These are phyloP conservation scores for Phytophthora agathidicida DNA, from an alignment of 352 stramenopile species.

Conservation along the genomic window DNA sequence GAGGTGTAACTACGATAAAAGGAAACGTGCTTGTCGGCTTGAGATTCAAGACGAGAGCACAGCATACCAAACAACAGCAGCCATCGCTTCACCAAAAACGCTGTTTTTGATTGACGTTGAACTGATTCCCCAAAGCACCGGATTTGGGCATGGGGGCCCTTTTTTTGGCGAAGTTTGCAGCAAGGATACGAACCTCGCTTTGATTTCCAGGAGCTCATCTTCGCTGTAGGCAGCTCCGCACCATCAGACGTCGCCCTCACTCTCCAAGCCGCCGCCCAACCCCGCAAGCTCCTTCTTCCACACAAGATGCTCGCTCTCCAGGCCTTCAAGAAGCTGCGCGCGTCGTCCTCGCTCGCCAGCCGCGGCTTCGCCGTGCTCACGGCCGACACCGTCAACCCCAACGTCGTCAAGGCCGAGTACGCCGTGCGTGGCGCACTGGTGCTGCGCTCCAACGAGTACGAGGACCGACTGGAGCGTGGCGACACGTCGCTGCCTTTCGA, in stretches of 20 bases:
- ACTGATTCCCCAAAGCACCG: conserved; percentile 22
- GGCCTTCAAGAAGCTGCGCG: conserved; percentile 35
- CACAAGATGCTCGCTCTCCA: conserved; percentile 40
- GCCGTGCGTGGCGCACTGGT: conserved; percentile 89
- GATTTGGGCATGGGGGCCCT: conserved; percentile 12
- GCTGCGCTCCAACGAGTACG: conserved; percentile 80
- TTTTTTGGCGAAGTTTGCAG: conserved; percentile 14
- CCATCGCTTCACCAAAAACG: too few species aligned
- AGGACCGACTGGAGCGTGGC: conserved; percentile 62
- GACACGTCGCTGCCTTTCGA: conserved; percentile 86
- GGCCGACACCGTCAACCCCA: conserved; percentile 76
- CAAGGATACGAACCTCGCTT: conserved; percentile 25
- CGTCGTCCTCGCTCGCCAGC: conserved; percentile 12
- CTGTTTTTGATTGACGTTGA: too few species aligned
- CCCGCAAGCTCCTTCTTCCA: conserved; percentile 23
- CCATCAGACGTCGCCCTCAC: conserved; percentile 23
- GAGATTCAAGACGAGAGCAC: too few species aligned
- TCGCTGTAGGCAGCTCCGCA: conserved; percentile 16
- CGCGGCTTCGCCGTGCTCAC: conserved; percentile 79
- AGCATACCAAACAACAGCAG: too few species aligned
- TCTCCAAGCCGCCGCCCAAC: conserved; percentile 30
- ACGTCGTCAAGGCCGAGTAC: conserved; percentile 86
- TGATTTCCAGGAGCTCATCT: conserved; percentile 15
- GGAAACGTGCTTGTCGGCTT: too few species aligned
- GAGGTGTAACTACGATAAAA: too few species aligned